These are phyloP conservation scores for Trapa incisa DNA, from an alignment of 345 rosid species.

Conservation along the genomic window DNA sequence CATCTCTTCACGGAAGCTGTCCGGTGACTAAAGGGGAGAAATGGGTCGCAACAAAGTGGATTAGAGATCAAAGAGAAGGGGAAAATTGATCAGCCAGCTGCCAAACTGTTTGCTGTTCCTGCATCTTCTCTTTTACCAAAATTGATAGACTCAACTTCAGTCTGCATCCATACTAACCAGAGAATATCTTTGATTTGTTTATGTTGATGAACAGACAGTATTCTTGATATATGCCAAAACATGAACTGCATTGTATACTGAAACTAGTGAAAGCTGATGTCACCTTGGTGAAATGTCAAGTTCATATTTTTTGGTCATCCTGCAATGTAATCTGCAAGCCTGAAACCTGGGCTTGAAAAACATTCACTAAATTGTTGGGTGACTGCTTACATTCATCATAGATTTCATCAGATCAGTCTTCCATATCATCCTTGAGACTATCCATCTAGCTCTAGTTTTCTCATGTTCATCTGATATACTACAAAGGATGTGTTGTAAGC, in stretches of 20 bases:
- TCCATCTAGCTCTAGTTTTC: too few relatives aligned
- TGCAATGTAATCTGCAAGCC: too few relatives aligned
- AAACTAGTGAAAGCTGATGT: neutral
- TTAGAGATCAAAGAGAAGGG: conserved; percentile 4
- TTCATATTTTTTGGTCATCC: neutral
- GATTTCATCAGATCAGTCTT: too few relatives aligned
- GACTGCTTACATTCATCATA: too few relatives aligned
- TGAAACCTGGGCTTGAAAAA: too few relatives aligned
- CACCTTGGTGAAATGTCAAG: neutral
- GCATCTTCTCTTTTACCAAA: neutral
- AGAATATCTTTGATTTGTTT: neutral
- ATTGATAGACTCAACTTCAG: neutral
- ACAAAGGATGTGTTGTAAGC: neutral
- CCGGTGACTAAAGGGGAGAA: conserved; percentile 41
- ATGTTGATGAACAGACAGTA: neutral
- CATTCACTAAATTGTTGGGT: too few relatives aligned
- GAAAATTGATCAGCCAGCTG: neutral
- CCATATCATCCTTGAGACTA: too few relatives aligned
- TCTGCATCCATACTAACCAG: neutral
- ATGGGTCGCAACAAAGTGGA: conserved; percentile 51
- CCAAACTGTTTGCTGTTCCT: neutral
- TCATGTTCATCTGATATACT: too few relatives aligned
- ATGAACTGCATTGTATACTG: neutral
- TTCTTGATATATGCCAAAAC: neutral
- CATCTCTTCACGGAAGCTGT: conserved; percentile 33